Evolutionary conservation across 257 asterid genomes (phyloP).

Genomic region (Przewalskia tangutica): DNA sequence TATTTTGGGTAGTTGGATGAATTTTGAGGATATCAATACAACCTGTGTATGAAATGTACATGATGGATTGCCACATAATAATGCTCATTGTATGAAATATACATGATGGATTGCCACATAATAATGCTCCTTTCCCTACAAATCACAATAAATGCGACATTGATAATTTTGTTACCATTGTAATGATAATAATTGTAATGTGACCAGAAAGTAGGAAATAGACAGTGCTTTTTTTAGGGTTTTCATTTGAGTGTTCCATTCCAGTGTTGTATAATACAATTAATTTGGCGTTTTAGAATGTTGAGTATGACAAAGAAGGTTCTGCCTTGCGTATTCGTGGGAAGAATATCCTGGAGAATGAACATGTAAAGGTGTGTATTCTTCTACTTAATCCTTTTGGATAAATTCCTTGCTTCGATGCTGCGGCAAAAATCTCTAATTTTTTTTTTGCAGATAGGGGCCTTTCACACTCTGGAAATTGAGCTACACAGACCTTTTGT

Average conservation of each 20-base stretch:
- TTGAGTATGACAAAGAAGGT: conserved; percentile 94
- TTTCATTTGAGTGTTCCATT: neutral
- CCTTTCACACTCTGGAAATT: conserved; percentile 93
- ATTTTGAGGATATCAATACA: neutral
- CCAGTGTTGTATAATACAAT: neutral
- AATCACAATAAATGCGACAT: neutral
- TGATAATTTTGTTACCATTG: neutral
- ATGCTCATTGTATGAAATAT: neutral
- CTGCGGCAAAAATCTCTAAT: conserved; percentile 8
- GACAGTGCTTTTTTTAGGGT: neutral
- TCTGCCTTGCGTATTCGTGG: conserved; percentile 88
- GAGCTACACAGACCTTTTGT: conserved; percentile 88
- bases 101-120: neutral
- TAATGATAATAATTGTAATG: neutral
- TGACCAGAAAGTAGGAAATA: neutral
- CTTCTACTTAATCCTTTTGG: conserved; percentile 7
- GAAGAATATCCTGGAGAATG: conserved; percentile 82
- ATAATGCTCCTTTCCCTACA: neutral
- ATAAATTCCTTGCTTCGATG: neutral
- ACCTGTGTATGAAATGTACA: neutral
- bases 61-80: neutral
- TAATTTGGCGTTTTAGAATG: conserved; percentile 30
- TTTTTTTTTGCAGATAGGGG: conserved; percentile 65
- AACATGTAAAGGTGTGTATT: conserved; percentile 73
- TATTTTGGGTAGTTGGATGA: neutral